Evolutionary conservation across 306 rosid species (phyloP), one percentile per base, ranked within the genome.

Genomic region (Mucuna pruriens): DNA sequence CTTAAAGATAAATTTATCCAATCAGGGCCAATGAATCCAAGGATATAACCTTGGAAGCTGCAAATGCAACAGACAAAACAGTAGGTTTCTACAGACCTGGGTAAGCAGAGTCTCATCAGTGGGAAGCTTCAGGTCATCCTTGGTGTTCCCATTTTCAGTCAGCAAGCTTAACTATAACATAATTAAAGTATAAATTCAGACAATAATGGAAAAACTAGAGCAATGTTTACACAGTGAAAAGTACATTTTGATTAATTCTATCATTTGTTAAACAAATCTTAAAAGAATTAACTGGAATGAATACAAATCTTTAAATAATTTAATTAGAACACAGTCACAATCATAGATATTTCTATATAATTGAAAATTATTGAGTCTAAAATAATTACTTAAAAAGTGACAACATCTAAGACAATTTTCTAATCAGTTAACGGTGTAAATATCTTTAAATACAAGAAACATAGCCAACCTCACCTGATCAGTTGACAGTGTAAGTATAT

Each of bases 81-180:
- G 36, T 51, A 55, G 68, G 26, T 23, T 64, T 48, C 64, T n/a
- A 71, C 90, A 17, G 61, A 91, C 95, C 92, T 86, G 95, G 40
- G 84, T 3, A 72, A 91, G 95, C 82, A 91, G 85, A 82, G 0
- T 74, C 0, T 91, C 95, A 78, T 91, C 95, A 15, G 90, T 89
- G 20, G 95, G 88, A 67, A 85, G 88, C 69, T 29, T 85, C 31
- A 82, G 81, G 57, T 85, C 88, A 66, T 85, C 88, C 88, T 91
- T 91, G 55, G 95, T 91, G 75, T 68, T 86, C 0, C 95, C 95
- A 63, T 87, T 91, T 10, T 91, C 95, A 46, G 92, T 84, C 36
- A 91, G 90, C 73, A 91, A 76, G 71, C 92, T 91, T 75, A 91
- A 81, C 95, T 91, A 25, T 38, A 80, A 58, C 31, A 80, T 22